Evolutionary conservation across 805 yeast species (phyloP).

Genomic region (Candida ascalaphidarum): DNA sequence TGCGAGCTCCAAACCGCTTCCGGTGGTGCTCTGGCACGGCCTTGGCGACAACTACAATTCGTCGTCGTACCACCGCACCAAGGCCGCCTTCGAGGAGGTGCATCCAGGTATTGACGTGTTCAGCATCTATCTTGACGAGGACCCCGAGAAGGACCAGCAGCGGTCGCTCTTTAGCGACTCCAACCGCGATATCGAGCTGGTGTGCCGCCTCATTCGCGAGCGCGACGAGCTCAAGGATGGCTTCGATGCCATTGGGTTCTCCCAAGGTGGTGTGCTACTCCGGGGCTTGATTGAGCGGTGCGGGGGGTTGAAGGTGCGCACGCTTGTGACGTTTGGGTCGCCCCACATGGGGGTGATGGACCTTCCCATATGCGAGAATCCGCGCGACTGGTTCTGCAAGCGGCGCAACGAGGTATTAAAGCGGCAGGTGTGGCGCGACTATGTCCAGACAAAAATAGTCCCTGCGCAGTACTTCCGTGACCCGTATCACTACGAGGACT

Average conservation of each 20-base stretch:
- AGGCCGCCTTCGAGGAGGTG: slow-evolving; percentile 29
- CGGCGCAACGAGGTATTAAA: slow-evolving; percentile 45
- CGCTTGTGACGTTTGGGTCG: slow-evolving; percentile 66
- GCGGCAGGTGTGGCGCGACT: slow-evolving; percentile 50
- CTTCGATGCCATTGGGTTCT: slow-evolving; percentile 69
- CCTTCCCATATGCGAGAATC: slow-evolving; percentile 46
- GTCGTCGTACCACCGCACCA: slow-evolving; percentile 42
- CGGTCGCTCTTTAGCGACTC: slow-evolving; percentile 54
- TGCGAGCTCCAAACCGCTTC: slow-evolving; percentile 10
- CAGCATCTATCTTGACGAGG: slow-evolving; percentile 42
- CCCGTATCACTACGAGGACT: slow-evolving; percentile 41
- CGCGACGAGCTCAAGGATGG: slow-evolving; percentile 43
- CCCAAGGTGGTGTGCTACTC: slow-evolving; percentile 81
- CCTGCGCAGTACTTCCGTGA: slow-evolving; percentile 78
- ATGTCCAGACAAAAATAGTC: slow-evolving; percentile 47
- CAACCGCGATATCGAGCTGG: slow-evolving; percentile 43
- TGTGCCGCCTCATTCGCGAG: slow-evolving; percentile 43
- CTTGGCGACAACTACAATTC: slow-evolving; percentile 71
- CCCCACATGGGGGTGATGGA: slow-evolving; percentile 75
- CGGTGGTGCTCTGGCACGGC: slow-evolving; percentile 80
- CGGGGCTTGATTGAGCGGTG: slow-evolving; percentile 61
- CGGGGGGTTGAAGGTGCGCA: slow-evolving; percentile 28
- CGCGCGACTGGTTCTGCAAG: slow-evolving; percentile 52
- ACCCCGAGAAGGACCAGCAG: slow-evolving; percentile 44
- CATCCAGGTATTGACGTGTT: slow-evolving; percentile 47